These are phyloP conservation scores for Helotiales sp. DNA, from an alignment of 2,329 filamentous ascomycete species.

Conservation along the genomic window DNA sequence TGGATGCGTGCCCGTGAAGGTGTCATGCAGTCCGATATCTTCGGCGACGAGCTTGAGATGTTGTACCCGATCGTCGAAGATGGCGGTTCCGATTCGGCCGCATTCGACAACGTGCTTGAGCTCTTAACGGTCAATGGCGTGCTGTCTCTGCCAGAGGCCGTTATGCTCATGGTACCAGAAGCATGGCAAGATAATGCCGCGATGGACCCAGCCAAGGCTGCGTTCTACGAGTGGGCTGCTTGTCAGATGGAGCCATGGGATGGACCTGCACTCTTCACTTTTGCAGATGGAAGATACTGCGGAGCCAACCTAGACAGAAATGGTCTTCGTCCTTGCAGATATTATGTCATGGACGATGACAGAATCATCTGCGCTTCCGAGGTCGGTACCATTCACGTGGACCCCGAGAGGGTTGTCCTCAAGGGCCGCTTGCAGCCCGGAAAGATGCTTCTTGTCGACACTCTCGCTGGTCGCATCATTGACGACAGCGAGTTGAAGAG, in stretches of 20 bases:
- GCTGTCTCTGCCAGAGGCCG: conserved; percentile 88
- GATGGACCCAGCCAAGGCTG: conserved; percentile 94
- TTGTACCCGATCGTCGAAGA: conserved; percentile 96
- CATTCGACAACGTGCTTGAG: conserved; percentile 96
- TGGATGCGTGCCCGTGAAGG: conserved; percentile 99
- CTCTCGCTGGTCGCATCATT: conserved; percentile 85
- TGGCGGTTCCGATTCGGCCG: conserved; percentile 93
- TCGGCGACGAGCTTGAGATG: conserved; percentile 86
- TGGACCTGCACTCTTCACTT: conserved; percentile 93
- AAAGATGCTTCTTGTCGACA: conserved; percentile 95
- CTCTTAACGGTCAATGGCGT: conserved; percentile 94
- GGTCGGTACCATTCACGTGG: conserved; percentile 88
- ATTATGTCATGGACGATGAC: conserved; percentile 95
- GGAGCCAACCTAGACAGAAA: conserved; percentile 97
- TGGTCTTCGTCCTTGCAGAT: conserved; percentile 90
- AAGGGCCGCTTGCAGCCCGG: conserved; percentile 94
- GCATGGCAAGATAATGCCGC: conserved; percentile 92
- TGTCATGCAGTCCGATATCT: conserved; percentile 88
- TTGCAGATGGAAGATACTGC: conserved; percentile 94
- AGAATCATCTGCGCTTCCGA: conserved; percentile 97
- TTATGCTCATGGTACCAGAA: conserved; percentile 98
- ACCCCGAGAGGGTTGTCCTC: conserved; percentile 85
- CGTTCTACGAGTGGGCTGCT: conserved; percentile 98
- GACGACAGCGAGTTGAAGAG: conserved; percentile 91
- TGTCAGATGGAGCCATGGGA: conserved; percentile 99